Evolutionary conservation across 805 yeast species (phyloP), one percentile per base, ranked within the genome.

Genomic region (Myxozyma neotropica): DNA sequence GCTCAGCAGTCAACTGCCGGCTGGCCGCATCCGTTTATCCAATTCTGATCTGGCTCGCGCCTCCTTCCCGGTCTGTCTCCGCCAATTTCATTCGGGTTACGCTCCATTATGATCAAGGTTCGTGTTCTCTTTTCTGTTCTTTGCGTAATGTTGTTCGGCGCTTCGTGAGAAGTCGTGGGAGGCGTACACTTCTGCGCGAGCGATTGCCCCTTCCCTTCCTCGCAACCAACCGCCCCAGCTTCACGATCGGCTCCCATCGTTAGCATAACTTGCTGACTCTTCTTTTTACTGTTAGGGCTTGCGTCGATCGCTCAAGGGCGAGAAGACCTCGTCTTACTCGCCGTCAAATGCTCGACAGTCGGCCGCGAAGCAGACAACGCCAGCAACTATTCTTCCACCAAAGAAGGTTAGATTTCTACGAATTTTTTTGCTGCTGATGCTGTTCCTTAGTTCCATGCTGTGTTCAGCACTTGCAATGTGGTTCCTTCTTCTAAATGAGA

Each of bases 271-370:
- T 8, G 38, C 40, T 36, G 17, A 21, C 33, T 29, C 10, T 29
- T 39, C 6, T 31, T 31, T 15, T 21, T 15, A n/a, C n/a, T 39
- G 33, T 4, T 21, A 55, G 57, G 63, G 63, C 36, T 35, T 59
- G 17, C 59, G 63, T n/a, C 59, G 63, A 15, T 59, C 63, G 10
- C 53, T 59, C 26, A 59, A 59, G 47, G 56, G 63, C 29, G 63
- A 54, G 2, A 48, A 50, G 27, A 19, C 33, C 2, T 10, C 45
- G 19, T 17, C 46, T 40, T 8, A 10, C 38, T 19, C 44, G 17
- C 29, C 58, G 12, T 10, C 36, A 4, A 21, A 26, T 24, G 12
- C 44, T 3, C 29, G 40, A n/a, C 53, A 43, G 40, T 48, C 52
- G 23, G 33, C 19, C 17, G 53, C 35, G 13, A 31, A 51, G 4